phyloP scores from a whole-genome alignment of 78 protist genomes.

The Mantamonas sphyraenae region DNA sequence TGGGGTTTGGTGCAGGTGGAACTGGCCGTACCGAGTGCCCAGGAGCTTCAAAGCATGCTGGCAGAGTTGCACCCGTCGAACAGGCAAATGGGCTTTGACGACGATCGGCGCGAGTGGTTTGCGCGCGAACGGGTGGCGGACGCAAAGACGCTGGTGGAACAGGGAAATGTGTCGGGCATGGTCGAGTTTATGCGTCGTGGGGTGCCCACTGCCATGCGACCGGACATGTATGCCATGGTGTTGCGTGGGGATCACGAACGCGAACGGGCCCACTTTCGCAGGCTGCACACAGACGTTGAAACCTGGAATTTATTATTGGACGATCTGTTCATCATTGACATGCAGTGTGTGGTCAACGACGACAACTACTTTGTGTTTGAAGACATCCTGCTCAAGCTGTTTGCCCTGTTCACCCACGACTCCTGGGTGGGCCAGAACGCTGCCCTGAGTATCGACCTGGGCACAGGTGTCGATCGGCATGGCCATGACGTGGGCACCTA shows the following conservation, averaged over 20 bases:
- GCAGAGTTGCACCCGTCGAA: not conserved
- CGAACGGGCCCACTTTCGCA: conserved; percentile 6
- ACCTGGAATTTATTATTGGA: not conserved
- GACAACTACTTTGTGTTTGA: conserved; percentile 27
- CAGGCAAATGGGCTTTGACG: conserved; percentile 17
- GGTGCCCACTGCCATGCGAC: not conserved
- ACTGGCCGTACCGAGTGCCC: not conserved
- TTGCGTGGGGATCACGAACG: too few species aligned
- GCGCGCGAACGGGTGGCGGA: not conserved
- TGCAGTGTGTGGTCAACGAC: not conserved
- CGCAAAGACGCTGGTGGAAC: not conserved
- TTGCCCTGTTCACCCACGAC: not conserved
- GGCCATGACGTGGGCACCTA: not conserved
- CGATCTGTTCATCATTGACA: not conserved
- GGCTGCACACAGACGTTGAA: conserved; percentile 3
- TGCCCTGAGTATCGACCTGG: not conserved
- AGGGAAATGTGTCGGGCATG: not conserved
- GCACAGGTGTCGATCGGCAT: not conserved
- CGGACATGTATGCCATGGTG: too few species aligned
- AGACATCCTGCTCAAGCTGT: not conserved
- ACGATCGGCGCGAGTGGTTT: not conserved
- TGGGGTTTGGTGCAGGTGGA: conserved; percentile 15
- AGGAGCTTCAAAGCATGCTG: not conserved
- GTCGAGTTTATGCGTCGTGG: not conserved
- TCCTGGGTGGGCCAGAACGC: not conserved